Percentiles rank a stretch among this genome's conserved stretches.
Evolutionary conservation across 2,329 filamentous ascomycete genomes (phyloP).

Genomic region (Shiraia sp.): DNA sequence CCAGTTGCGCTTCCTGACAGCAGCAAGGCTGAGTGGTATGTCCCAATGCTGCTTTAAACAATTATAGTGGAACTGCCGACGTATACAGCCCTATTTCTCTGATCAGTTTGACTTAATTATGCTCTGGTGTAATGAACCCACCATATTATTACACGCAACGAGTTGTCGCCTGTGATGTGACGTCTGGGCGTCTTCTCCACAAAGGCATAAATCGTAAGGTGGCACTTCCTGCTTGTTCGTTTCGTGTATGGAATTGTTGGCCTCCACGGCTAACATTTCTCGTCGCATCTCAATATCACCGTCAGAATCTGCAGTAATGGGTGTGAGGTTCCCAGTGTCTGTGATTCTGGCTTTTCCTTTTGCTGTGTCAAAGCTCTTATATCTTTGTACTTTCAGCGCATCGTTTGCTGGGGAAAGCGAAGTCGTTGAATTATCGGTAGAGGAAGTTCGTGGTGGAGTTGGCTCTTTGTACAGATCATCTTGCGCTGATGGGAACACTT

Average conservation of each 20-base stretch:
- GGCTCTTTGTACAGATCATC: slow-evolving; percentile 1
- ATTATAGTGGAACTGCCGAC: slow-evolving; percentile 22
- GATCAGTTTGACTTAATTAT: background rate
- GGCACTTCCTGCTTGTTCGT: slow-evolving; percentile 2
- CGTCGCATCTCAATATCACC: slow-evolving; percentile 19
- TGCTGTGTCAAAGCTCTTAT: slow-evolving; percentile 1
- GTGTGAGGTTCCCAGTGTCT: slow-evolving; percentile 13
- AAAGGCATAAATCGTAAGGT: slow-evolving; percentile 21
- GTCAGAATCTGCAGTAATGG: slow-evolving; percentile 16
- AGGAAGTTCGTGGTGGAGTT: background rate
- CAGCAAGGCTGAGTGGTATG: background rate
- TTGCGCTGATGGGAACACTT: slow-evolving; percentile 1
- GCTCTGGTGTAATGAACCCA: slow-evolving; percentile 9
- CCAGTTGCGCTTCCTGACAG: slow-evolving; percentile 6
- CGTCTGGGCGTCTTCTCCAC: slow-evolving; percentile 19
- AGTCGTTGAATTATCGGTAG: too few species aligned
- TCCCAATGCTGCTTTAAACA: slow-evolving; percentile 17
- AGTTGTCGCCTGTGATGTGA: slow-evolving; percentile 3
- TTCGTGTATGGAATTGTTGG: background rate
- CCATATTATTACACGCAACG: slow-evolving; percentile 20
- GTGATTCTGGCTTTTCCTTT: slow-evolving; percentile 12
- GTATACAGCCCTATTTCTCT: slow-evolving; percentile 22
- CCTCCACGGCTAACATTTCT: background rate
- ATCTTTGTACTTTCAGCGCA: too few species aligned
- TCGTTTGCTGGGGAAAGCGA: too few species aligned